Evolutionary conservation across 257 asterid genomes (phyloP), one percentile per base, ranked within the genome.

Genomic region (Ocimum tenuiflorum): DNA sequence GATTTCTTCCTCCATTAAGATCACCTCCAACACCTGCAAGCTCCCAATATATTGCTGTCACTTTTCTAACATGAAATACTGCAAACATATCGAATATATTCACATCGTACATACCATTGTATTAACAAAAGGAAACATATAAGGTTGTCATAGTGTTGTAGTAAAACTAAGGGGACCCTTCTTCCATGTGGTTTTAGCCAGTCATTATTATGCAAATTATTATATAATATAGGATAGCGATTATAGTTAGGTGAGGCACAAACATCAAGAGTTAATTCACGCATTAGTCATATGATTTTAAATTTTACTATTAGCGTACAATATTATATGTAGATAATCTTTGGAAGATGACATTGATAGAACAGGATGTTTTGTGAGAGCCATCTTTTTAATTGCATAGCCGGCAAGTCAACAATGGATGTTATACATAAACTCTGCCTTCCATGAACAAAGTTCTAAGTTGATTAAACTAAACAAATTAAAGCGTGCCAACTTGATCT

Each of bases 1-100:
- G 2, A 86, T 63, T 55, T 85, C 98, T 36, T 69, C 91, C 41
- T 81, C 84, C 66, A 69, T 11, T 53, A 50, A 66, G 9, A 88
- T 80, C 27, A 85, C 81, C 66, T 83, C 90, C 79, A 91, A 54
- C 19, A 88, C 85, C 98, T 91, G 79, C 62, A n/a, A n/a, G n/a
- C n/a, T n/a, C n/a, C n/a, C 41, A 36, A 12, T 52, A 56, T 14
- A n/a, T n/a, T n/a, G n/a, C n/a, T 14, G 11, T 7, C 17, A 3
- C 12, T 66, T 60, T 1, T 36, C 46, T 53, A 71, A n/a, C 53
- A 24, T 27, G 1, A 41, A 29, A 59, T 19, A 22, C 15, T 61
- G 57, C 39, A 20, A 0, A 1, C 18, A 6, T n/a, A 15, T 67
- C 3, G 39, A 60, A 59, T 31, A 29, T 74, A 74, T 57, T 24